Conservation (phyloP, 805 yeast genomes). For the Schwanniomyces vanrijiae region DNA sequence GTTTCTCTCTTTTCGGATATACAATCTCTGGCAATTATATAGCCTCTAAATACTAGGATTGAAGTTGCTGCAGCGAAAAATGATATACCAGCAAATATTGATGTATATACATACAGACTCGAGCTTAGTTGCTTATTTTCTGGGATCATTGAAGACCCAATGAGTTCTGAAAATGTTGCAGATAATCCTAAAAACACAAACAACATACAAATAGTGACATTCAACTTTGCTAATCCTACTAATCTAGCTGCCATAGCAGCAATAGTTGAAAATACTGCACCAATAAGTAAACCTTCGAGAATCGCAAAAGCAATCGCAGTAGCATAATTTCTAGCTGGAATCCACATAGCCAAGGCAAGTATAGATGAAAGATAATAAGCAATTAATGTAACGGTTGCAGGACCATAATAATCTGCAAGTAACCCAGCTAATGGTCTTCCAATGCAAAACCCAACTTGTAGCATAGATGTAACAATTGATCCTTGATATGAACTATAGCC, state of each 20-base stretch:
- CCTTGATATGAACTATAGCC: constrained; percentile 51
- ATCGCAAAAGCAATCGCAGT: constrained; percentile 48
- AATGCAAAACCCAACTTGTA: constrained; percentile 50
- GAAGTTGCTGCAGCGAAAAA: no score
- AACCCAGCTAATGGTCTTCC: no score
- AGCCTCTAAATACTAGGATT: no score
- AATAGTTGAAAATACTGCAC: constrained; percentile 52
- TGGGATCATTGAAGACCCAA: no score
- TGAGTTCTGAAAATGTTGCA: no score
- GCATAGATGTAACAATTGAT: constrained; percentile 53
- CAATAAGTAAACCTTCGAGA: constrained; percentile 52
- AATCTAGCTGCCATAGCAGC: constrained; percentile 49
- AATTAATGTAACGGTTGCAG: constrained; percentile 37
- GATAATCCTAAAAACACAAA: no score
- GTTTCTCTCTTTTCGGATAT: no score
- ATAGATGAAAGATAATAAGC: constrained; percentile 17
- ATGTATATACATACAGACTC: no score
- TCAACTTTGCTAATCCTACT: constrained; percentile 50
- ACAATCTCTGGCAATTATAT: no score
- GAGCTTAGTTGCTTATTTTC: no score
- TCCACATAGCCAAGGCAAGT: constrained; percentile 24
- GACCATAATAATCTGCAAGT: constrained; percentile 51
- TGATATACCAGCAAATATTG: no score
- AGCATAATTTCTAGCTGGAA: constrained; percentile 48
- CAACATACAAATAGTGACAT: constrained; percentile 45